phyloP scores from a whole-genome alignment of 768 basidiomycete genomes.

The Clavaria fumosa region DNA sequence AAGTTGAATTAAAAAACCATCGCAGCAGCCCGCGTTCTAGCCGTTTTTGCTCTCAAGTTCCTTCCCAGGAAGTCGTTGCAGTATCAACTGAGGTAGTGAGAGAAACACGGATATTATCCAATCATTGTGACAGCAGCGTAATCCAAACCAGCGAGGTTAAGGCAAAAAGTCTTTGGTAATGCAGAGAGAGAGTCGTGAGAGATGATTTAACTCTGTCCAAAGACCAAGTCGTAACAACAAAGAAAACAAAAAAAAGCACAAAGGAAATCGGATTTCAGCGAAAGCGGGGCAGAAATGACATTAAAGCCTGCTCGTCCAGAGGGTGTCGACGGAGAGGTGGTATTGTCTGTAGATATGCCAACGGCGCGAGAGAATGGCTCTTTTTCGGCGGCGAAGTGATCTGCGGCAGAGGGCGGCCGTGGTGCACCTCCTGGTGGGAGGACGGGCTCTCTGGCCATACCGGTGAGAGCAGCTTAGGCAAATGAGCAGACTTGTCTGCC shows the following conservation, averaged over 20 bases:
- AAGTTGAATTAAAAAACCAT: too few species aligned
- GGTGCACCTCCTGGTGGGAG: too few species aligned
- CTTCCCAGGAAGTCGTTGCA: too few species aligned
- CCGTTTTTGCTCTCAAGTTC: too few species aligned
- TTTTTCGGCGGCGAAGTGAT: conserved; percentile 1
- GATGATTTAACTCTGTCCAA: conserved; percentile 1
- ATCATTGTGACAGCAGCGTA: too few species aligned
- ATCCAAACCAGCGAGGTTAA: too few species aligned
- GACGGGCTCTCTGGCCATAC: too few species aligned
- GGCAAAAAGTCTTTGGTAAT: too few species aligned
- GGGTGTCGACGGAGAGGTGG: conserved; percentile 52
- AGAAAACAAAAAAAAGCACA: not conserved
- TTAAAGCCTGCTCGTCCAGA: conserved; percentile 54
- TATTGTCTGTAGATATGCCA: conserved; percentile 44
- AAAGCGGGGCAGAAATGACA: conserved; percentile 26
- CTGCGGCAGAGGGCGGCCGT: conserved; percentile 2
- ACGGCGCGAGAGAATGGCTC: conserved; percentile 34
- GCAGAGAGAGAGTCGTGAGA: too few species aligned
- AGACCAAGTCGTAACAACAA: conserved; percentile 3
- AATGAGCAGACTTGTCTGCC: conserved; percentile 2
- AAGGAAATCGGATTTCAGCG: not conserved
- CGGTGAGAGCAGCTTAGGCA: not conserved
- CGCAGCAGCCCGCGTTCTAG: too few species aligned
- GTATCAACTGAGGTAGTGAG: too few species aligned
- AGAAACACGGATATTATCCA: too few species aligned